Evolutionary conservation across 768 basidiomycete species (phyloP).

Genomic region (Nidularia pulvinata): DNA sequence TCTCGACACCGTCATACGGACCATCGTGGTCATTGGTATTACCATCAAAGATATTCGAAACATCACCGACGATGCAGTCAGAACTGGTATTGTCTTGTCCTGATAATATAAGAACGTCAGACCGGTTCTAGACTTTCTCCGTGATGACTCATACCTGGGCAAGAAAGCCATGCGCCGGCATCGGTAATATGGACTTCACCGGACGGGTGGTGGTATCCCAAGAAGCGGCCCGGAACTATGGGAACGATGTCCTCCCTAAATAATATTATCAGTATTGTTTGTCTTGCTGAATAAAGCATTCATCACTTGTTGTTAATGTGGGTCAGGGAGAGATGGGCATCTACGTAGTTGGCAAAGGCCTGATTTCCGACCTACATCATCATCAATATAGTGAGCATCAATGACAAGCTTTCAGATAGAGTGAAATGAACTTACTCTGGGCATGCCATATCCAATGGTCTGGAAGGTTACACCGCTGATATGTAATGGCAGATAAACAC

Average conservation of each 20-base stretch:
- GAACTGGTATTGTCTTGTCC: conserved; percentile 52
- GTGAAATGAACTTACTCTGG: conserved; percentile 28
- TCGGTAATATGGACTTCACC: conserved; percentile 54
- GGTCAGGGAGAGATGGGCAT: conserved; percentile 12
- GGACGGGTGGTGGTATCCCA: conserved; percentile 43
- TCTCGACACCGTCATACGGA: conserved; percentile 1
- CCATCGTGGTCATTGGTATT: conserved; percentile 40
- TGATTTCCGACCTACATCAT: conserved; percentile 30
- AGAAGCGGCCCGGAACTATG: conserved; percentile 23
- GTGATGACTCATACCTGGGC: conserved; percentile 38
- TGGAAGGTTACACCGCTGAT: conserved; percentile 36
- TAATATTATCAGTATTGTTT: background rate
- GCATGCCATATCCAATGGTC: conserved; percentile 39
- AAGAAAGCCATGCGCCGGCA: conserved; percentile 48
- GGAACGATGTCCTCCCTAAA: background rate
- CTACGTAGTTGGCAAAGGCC: conserved; percentile 19
- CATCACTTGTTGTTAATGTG: conserved; percentile 14
- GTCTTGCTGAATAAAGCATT: background rate
- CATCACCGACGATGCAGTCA: conserved; percentile 42
- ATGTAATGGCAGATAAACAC: conserved; percentile 49
- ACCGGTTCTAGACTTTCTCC: background rate
- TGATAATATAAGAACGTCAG: background rate
- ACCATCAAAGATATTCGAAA: conserved; percentile 37
- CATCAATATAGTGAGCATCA: background rate
- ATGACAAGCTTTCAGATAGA: background rate